Evolutionary conservation across 1,284 basidiomycete species (phyloP).

Genomic region (Rhodotorula sp.): DNA sequence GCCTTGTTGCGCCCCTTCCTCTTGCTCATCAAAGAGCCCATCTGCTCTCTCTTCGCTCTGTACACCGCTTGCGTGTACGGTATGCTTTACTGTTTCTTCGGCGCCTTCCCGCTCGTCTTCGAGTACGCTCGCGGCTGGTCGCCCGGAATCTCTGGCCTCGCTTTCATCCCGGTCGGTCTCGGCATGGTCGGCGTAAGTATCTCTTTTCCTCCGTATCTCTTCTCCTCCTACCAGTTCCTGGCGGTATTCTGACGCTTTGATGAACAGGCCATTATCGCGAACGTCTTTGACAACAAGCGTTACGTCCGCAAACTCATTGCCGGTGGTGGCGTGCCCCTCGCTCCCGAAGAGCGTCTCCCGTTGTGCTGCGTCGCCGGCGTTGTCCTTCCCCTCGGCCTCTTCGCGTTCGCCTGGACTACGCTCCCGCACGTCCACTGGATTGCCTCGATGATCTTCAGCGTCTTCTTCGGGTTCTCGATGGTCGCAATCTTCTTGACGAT

Average conservation of each 20-base stretch:
- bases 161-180: conserved; percentile 30
- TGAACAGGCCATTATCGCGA: conserved; percentile 53
- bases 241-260: not conserved
- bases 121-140: conserved; percentile 61
- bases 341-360: conserved; percentile 58
- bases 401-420: conserved; percentile 53
- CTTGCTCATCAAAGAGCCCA: conserved; percentile 64
- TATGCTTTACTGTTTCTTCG: conserved; percentile 18
- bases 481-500: not conserved
- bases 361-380: conserved; percentile 59
- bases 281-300: conserved; percentile 58
- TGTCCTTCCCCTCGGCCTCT: conserved; percentile 61
- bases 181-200: conserved; percentile 7
- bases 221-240: not conserved
- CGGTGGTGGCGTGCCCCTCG: conserved; percentile 53
- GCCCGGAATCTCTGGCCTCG: conserved; percentile 60
- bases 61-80: conserved; percentile 66
- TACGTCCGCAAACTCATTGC: conserved; percentile 58
- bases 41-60: conserved; percentile 64
- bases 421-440: conserved; percentile 13
- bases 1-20: conserved; percentile 53
- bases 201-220: not conserved
- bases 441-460: not conserved
- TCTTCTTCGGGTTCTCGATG: conserved; percentile 53
- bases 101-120: conserved; percentile 57